phyloP scores from a whole-genome alignment of 805 yeast genomes.

The Diddensiella caesifluorescens region DNA sequence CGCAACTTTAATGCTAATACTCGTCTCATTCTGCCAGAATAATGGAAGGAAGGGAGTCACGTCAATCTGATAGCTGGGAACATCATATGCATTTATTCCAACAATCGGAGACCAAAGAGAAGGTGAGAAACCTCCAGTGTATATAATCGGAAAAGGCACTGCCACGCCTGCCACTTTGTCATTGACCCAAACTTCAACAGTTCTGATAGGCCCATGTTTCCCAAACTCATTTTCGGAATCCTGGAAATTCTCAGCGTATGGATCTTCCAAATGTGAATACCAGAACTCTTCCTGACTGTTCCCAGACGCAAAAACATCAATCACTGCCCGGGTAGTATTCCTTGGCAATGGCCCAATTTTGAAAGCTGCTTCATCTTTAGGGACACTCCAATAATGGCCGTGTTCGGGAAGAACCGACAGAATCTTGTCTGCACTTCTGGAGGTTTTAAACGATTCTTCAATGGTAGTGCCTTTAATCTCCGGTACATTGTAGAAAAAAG shows the following conservation, averaged over 20 bases:
- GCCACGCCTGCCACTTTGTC: conserved; percentile 54
- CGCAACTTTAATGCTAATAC: conserved; percentile 43
- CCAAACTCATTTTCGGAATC: conserved; percentile 34
- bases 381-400: conserved; percentile 24
- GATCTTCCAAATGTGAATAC: conserved; percentile 56
- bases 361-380: conserved; percentile 40
- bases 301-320: conserved; percentile 65
- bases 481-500: conserved; percentile 12
- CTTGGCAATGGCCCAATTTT: conserved; percentile 47
- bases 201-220: conserved; percentile 67
- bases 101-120: conserved; percentile 78
- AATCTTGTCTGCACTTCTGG: conserved; percentile 15
- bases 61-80: conserved; percentile 62
- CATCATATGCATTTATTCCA: conserved; percentile 65
- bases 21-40: conserved; percentile 46
- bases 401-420: conserved; percentile 22
- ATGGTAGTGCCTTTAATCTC: not conserved
- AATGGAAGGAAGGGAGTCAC: conserved; percentile 62
- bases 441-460: conserved; percentile 16
- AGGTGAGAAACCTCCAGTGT: conserved; percentile 79
- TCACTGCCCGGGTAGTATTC: conserved; percentile 53
- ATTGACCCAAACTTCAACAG: conserved; percentile 56
- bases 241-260: conserved; percentile 21
- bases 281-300: conserved; percentile 80
- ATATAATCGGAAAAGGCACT: conserved; percentile 67